Percentiles rank a stretch among this genome's conserved stretches.
These are phyloP conservation scores for Eucommia ulmoides DNA, from an alignment of 257 asterid species.

Conservation along the genomic window DNA sequence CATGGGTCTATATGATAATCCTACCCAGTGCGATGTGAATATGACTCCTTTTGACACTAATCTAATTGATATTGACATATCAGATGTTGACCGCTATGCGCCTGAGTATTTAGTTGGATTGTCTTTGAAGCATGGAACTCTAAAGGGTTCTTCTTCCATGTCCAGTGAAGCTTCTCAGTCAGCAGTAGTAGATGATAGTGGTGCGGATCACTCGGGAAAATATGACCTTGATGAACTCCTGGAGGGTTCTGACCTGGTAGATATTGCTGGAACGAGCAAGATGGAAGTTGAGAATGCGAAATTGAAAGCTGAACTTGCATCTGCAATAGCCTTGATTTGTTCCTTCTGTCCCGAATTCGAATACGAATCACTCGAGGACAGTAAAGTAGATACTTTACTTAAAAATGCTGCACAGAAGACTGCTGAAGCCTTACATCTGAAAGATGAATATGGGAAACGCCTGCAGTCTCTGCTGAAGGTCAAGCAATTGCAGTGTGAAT, in stretches of 20 bases:
- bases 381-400: slow-evolving; percentile 42
- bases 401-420: slow-evolving; percentile 73
- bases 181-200: slow-evolving; percentile 38
- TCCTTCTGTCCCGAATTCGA: slow-evolving; percentile 54
- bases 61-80: slow-evolving; percentile 62
- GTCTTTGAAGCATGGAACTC: slow-evolving; percentile 35
- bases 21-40: slow-evolving; percentile 82
- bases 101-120: slow-evolving; percentile 72
- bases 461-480: slow-evolving; percentile 57
- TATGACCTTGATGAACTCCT: slow-evolving; percentile 40
- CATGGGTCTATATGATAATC: slow-evolving; percentile 83
- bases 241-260: slow-evolving; percentile 65
- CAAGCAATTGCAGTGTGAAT: slow-evolving; percentile 76
- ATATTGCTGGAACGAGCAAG: slow-evolving; percentile 90
- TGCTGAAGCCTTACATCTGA: slow-evolving; percentile 62
- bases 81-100: slow-evolving; percentile 81
- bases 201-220: slow-evolving; percentile 26
- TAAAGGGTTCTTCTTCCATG: slow-evolving; percentile 41
- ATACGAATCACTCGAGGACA: slow-evolving; percentile 53
- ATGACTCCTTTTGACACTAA: slow-evolving; percentile 71
- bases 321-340: slow-evolving; percentile 78
- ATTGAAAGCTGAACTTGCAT: slow-evolving; percentile 93
- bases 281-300: slow-evolving; percentile 94
- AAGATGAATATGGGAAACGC: slow-evolving; percentile 72
- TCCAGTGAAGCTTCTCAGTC: slow-evolving; percentile 49